A percentile compares a stretch with the other conserved stretches of the same genome.
These are phyloP conservation scores for Marasmius sp. DNA, from an alignment of 1,284 basidiomycete species.

Conservation along the genomic window DNA sequence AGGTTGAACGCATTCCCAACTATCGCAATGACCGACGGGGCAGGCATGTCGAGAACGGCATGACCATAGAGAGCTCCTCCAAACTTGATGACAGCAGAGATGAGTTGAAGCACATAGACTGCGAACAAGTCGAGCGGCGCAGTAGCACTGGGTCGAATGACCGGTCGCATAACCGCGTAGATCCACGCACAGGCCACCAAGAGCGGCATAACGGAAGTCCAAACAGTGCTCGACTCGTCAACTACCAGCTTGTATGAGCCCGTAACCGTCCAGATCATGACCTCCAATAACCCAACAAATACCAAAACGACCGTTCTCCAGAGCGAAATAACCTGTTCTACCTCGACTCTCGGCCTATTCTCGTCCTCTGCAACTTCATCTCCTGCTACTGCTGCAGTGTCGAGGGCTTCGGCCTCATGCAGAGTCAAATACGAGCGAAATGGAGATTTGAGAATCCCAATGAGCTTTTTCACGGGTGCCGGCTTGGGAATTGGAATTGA, in stretches of 20 bases:
- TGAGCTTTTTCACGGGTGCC: slow-evolving; percentile 31
- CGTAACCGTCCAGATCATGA: slow-evolving; percentile 49
- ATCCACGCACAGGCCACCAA: slow-evolving; percentile 54
- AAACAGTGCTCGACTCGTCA: slow-evolving; percentile 27
- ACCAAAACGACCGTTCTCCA: slow-evolving; percentile 59
- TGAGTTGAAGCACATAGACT: slow-evolving; percentile 46
- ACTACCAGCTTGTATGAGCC: slow-evolving; percentile 43
- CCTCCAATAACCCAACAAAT: slow-evolving; percentile 46
- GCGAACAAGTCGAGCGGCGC: slow-evolving; percentile 54
- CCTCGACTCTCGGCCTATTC: slow-evolving; percentile 24
- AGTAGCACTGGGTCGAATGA: slow-evolving; percentile 37
- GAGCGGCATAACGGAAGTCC: slow-evolving; percentile 34
- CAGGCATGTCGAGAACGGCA: slow-evolving; percentile 34
- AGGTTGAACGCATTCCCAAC: slow-evolving; percentile 39
- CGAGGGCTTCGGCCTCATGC: slow-evolving; percentile 57
- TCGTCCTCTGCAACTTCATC: slow-evolving; percentile 22
- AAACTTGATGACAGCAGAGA: slow-evolving; percentile 40
- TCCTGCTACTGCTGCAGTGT: slow-evolving; percentile 16
- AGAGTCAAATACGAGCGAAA: slow-evolving; percentile 55
- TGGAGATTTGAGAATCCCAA: slow-evolving; percentile 31
- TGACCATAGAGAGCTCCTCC: slow-evolving; percentile 51
- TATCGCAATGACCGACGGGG: slow-evolving; percentile 32
- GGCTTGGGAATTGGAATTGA: slow-evolving; percentile 33
- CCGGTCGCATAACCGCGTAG: slow-evolving; percentile 43
- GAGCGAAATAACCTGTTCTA: slow-evolving; percentile 35